Evolutionary conservation across 2,329 filamentous ascomycete genomes (phyloP), one percentile per base, ranked within the genome.

Genomic region (Curvularia lunata): DNA sequence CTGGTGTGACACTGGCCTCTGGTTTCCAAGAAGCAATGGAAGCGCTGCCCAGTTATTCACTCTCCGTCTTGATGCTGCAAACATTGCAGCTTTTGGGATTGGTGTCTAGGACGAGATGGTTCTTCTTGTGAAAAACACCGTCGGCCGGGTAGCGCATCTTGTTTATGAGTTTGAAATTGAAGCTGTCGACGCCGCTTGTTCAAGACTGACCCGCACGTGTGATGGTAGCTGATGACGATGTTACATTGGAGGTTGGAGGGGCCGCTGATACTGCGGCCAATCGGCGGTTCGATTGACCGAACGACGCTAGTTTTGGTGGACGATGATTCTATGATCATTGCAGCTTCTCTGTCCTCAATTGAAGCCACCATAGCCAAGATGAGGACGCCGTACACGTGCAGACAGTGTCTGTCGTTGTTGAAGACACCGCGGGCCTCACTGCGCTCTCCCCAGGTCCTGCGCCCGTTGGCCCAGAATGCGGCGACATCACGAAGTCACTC

Each of bases 381-480:
- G 77, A 71, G 74, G 65, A 64, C 74, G 21, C 68, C 73, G 5
- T 78, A 78, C 54, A 79, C 77, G 5, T 79, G 78, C 64, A 77
- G 72, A 59, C 69, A 73, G 54, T 79, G 77, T 56, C 62, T 79
- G 45, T 73, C 70, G 6, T 60, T 70, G 5, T 55, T 79, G 4
- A 76, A 73, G 59, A 64, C 55, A 8, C 58, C 69, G 10, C 58
- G 74, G 5, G 61, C 69, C 8, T 73, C 71, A 64, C 60, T 74
- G 56, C 67, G 68, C 16, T 53, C 66, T 5, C 60, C 66, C 5
- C 58, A 66, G 19, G 38, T 64, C 12, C 61, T 74, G 50, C 68
- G 68, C 30, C 58, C 65, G 13, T 54, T 71, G 27, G 55, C 68
- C 19, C 72, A 67, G 53, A 68, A 62, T 57, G 55, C 67, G 25